Evolutionary conservation across 306 rosid species (phyloP), one percentile per base, ranked within the genome.

Genomic region (Pueraria montana): DNA sequence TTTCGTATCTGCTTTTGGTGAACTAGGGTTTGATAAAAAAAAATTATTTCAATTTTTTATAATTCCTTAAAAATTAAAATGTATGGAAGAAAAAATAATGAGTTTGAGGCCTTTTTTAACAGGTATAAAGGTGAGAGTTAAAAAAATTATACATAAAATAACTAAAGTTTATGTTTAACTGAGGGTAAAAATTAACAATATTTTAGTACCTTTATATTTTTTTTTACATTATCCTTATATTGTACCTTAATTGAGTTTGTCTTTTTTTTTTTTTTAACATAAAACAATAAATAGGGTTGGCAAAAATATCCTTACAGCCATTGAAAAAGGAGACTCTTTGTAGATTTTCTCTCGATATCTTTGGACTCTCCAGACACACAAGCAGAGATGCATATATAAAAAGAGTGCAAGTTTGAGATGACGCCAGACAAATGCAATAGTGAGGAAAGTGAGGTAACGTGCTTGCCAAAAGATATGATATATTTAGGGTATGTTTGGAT

Each of bases 381-480:
- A 59, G 63, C 30, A 10, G 6, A 9, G 12, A 9, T 56, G 32
- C 30, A 21, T 59, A 5, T 10, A 58, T 12, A 32, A 8, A 34
- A 64, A 64, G 45, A 64, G 46, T 62, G 38, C 68, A 12, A 14
- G 26, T 66, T 32, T 10, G 8, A 63, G 45, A 7, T 32, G 70
- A 63, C 17, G 70, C 38, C 5, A 63, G 23, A 63, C 70, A 63
- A 63, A 34, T 36, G 49, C 20, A 70, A 42, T 11, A 20, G 14
- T 66, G 72, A 68, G 71, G 46, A 32, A 65, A 36, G 27, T n/a
- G n/a, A 38, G 58, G 21, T 48, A 67, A 16, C 11, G 73, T 38
- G 43, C 74, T 61, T 81, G 73, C 43, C 74, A 61, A 61, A 58
- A 45, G 79, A 70, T 61, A 59, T 73, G 59, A 56, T 58, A 72